Evolutionary conservation across 2,329 filamentous ascomycete species (phyloP).

Genomic region (Trichocomaceae sp.): DNA sequence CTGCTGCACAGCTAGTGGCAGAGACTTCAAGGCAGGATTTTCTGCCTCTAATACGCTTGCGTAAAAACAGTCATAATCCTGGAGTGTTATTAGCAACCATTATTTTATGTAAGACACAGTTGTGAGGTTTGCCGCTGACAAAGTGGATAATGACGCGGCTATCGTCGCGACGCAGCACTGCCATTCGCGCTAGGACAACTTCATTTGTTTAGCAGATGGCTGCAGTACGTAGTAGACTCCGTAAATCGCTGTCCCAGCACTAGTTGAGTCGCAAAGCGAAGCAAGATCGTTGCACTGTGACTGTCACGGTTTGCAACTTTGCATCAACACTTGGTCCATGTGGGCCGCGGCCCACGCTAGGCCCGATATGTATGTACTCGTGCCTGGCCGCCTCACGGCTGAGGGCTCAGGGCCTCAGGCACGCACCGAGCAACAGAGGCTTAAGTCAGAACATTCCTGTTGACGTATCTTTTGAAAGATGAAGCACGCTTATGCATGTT

Average conservation of each 20-base stretch:
- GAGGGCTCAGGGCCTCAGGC: too few relatives aligned
- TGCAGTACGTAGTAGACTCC: not conserved
- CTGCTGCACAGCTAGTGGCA: constrained; percentile 79
- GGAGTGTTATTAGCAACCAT: not conserved
- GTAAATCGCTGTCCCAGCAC: not conserved
- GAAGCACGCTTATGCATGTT: not conserved
- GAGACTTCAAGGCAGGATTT: constrained; percentile 62
- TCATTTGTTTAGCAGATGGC: not conserved
- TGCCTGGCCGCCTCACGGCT: not conserved
- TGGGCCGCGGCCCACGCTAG: not conserved
- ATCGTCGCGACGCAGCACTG: constrained; percentile 44
- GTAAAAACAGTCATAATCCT: constrained; percentile 71
- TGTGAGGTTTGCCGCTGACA: constrained; percentile 44
- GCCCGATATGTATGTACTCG: not conserved
- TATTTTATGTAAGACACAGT: not conserved
- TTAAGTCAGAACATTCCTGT: not conserved
- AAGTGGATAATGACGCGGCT: constrained; percentile 73
- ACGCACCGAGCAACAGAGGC: not conserved
- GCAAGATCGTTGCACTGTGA: not conserved
- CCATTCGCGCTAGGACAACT: constrained; percentile 4
- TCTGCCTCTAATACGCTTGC: constrained; percentile 82
- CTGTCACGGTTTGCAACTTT: not conserved
- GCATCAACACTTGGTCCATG: not conserved
- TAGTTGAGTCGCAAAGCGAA: not conserved
- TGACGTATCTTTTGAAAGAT: not conserved